phyloP scores from a whole-genome alignment of 352 stramenopile species.

The Globisporangium solare region DNA sequence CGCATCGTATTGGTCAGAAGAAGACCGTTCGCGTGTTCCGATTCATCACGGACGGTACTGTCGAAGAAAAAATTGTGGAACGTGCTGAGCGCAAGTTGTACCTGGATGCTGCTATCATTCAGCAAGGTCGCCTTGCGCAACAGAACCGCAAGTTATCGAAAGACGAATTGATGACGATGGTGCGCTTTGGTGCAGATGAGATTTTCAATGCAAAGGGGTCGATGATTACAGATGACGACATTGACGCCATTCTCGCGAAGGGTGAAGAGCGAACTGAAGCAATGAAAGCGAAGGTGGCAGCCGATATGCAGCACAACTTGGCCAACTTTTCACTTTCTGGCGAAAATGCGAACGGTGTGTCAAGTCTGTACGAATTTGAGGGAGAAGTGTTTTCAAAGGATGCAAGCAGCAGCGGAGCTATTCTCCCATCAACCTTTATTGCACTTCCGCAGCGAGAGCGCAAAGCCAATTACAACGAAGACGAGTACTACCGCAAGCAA shows the following conservation, averaged over 20 bases:
- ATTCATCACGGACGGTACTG: conserved; percentile 96
- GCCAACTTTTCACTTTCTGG: conserved; percentile 93
- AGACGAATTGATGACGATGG: conserved; percentile 97
- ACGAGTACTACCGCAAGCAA: conserved; percentile 94
- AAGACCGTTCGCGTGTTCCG: conserved; percentile 98
- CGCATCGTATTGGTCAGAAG: conserved; percentile 97
- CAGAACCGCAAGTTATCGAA: conserved; percentile 92
- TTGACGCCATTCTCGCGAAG: conserved; percentile 89
- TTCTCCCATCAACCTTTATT: conserved; percentile 90
- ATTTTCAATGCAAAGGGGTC: conserved; percentile 86
- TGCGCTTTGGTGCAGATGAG: conserved; percentile 87
- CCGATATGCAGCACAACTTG: conserved; percentile 94
- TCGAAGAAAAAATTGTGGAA: conserved; percentile 99
- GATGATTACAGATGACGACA: conserved; percentile 92
- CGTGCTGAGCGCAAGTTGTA: conserved; percentile 98
- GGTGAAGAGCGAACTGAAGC: conserved; percentile 88
- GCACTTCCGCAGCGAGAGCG: conserved; percentile 80
- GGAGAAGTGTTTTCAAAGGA: conserved; percentile 90
- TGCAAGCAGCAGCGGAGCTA: conserved; percentile 50
- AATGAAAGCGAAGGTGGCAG: conserved; percentile 85
- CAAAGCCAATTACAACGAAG: conserved; percentile 95
- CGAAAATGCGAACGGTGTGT: conserved; percentile 76
- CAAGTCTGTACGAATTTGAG: conserved; percentile 87
- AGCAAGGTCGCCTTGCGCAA: conserved; percentile 95
- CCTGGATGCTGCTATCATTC: conserved; percentile 98